Conservation (phyloP, 2,329 filamentous ascomycete species). For the Cladosporium phlei region DNA sequence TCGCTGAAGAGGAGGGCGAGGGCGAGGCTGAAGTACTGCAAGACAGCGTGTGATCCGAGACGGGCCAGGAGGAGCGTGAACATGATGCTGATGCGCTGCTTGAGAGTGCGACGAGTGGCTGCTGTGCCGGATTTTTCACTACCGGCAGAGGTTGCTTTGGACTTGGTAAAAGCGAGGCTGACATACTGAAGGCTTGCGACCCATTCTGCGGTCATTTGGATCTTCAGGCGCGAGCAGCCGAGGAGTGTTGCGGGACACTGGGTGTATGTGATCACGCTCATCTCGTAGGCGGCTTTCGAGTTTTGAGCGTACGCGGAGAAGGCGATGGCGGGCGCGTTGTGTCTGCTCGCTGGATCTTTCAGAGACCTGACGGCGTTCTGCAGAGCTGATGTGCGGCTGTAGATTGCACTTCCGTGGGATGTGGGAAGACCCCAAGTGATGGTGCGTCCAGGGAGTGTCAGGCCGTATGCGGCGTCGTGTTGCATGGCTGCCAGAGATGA, state of each 20-base stretch:
- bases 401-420: slow-evolving; percentile 12
- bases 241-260: slow-evolving; percentile 3
- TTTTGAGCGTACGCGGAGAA: slow-evolving; percentile 14
- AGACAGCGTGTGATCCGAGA: slow-evolving; percentile 17
- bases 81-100: slow-evolving; percentile 16
- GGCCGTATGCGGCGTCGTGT: slow-evolving; percentile 16
- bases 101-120: slow-evolving; percentile 10
- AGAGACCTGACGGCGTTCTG: slow-evolving; percentile 12
- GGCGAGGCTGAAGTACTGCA: slow-evolving; percentile 20
- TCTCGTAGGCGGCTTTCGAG: slow-evolving; percentile 12
- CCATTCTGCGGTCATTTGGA: slow-evolving; percentile 6
- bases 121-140: not conserved
- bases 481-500: slow-evolving; percentile 14
- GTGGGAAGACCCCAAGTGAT: slow-evolving; percentile 16
- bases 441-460: slow-evolving; percentile 17
- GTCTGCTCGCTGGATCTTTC: slow-evolving; percentile 4
- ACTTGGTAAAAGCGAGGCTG: slow-evolving; percentile 16
- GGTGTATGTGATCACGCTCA: slow-evolving; percentile 18
- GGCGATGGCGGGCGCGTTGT: slow-evolving; percentile 15
- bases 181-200: slow-evolving; percentile 15
- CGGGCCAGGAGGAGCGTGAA: slow-evolving; percentile 15
- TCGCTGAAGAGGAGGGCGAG: slow-evolving; percentile 18
- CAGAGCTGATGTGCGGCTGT: slow-evolving; percentile 16
- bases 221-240: slow-evolving; percentile 2
- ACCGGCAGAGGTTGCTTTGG: not conserved